phyloP scores from a whole-genome alignment of 2,329 filamentous ascomycete genomes.

The Colletotrichum sp. region DNA sequence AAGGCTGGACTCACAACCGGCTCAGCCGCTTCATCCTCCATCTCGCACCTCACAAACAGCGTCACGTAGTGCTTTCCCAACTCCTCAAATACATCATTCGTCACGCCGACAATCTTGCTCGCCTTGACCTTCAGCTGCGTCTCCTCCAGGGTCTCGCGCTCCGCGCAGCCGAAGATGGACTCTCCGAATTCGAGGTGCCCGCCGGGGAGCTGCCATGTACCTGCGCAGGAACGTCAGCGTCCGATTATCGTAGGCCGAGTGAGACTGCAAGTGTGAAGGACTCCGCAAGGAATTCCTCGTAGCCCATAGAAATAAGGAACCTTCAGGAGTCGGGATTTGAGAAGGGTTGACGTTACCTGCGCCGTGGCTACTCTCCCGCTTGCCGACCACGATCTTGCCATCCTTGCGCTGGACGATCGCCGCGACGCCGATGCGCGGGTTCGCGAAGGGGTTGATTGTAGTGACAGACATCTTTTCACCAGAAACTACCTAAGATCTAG shows the following conservation, averaged over 20 bases:
- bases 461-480: not conserved
- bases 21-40: conserved; percentile 50
- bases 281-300: rapidly evolving
- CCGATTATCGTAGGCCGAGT: rapidly evolving
- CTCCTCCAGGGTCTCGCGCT: conserved; percentile 73
- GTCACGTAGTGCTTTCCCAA: conserved; percentile 78
- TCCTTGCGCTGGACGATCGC: conserved; percentile 48
- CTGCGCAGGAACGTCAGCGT: conserved; percentile 33
- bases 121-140: conserved; percentile 65
- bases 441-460: not conserved
- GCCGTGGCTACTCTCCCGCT: conserved; percentile 54
- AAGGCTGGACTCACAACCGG: conserved; percentile 63
- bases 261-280: not conserved
- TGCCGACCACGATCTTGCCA: conserved; percentile 52
- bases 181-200: conserved; percentile 79
- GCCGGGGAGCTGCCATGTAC: conserved; percentile 72
- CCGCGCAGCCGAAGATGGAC: conserved; percentile 64
- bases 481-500: too few relatives aligned
- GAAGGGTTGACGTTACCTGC: conserved; percentile 36
- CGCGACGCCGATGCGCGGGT: conserved; percentile 54
- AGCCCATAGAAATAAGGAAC: not conserved
- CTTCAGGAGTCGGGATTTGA: not conserved
- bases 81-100: conserved; percentile 68
- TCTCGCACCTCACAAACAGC: conserved; percentile 65
- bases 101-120: conserved; percentile 61